These are phyloP conservation scores for Boechera retrofracta DNA, from an alignment of 345 rosid species.

Conservation along the genomic window DNA sequence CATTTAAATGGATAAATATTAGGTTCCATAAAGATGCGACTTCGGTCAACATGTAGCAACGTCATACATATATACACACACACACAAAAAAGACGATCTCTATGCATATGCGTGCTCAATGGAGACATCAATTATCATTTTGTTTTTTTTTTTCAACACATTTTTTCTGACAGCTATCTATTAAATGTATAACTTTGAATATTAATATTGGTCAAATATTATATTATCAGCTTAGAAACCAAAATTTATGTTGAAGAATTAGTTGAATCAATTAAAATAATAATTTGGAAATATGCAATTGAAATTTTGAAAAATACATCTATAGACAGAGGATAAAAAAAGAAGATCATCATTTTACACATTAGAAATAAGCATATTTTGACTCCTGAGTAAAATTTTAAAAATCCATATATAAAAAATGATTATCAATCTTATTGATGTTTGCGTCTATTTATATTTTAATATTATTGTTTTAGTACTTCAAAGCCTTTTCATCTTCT, in stretches of 20 bases:
- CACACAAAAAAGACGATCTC: not conserved
- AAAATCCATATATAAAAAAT: not conserved
- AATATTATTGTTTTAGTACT: conserved; percentile 31
- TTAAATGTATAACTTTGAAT: not conserved
- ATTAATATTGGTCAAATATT: not conserved
- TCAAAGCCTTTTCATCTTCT: conserved; percentile 30
- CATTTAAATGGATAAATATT: conserved; percentile 8
- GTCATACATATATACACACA: not conserved
- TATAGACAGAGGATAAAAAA: not conserved
- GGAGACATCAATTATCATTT: conserved; percentile 8
- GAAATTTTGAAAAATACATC: not conserved
- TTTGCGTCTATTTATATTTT: conserved; percentile 22
- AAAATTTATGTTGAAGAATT: conserved; percentile 13
- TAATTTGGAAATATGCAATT: not conserved
- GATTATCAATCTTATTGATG: not conserved
- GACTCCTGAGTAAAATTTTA: not conserved
- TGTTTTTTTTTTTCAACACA: not conserved
- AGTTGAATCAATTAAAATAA: not conserved
- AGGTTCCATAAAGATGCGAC: conserved; percentile 10
- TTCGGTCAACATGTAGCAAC: conserved; percentile 15
- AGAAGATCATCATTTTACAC: not conserved
- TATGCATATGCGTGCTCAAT: not conserved
- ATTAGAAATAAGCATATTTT: conserved; percentile 5
- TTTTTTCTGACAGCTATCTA: not conserved
- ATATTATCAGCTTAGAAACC: not conserved